phyloP scores from a whole-genome alignment of 228 moss, liverwort and hornwort genomes.

The Sphagnum magellanicum region DNA sequence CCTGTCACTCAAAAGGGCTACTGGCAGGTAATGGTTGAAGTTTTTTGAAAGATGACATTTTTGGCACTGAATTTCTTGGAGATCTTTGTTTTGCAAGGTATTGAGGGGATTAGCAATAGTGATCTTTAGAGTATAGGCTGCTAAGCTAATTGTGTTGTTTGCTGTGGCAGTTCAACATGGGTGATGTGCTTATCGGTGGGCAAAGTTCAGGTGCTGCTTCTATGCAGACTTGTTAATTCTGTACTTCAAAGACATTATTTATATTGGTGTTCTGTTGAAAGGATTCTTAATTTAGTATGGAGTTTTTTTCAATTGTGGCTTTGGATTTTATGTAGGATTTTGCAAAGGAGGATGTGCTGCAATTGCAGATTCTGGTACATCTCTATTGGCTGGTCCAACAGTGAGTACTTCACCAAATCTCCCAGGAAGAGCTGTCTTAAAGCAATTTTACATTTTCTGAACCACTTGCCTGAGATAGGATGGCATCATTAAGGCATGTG shows the following conservation, averaged over 20 bases:
- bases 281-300: too few species aligned
- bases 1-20: conserved; percentile 89
- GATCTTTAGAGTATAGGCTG: neutral
- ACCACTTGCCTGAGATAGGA: too few species aligned
- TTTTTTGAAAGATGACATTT: too few species aligned
- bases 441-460: too few species aligned
- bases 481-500: too few species aligned
- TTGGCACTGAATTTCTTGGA: too few species aligned
- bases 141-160: neutral
- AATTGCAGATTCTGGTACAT: conserved; percentile 95
- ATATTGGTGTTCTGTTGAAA: too few species aligned
- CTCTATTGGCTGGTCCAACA: conserved; percentile 89
- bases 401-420: conserved; percentile 22
- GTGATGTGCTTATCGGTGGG: conserved; percentile 81
- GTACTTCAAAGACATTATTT: too few species aligned
- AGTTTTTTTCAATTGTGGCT: neutral
- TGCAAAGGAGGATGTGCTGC: conserved; percentile 82
- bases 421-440: too few species aligned
- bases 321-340: conserved; percentile 36
- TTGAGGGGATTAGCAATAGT: too few species aligned
- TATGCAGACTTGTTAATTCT: neutral
- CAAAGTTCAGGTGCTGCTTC: conserved; percentile 51
- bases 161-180: conserved; percentile 70
- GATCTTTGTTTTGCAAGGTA: too few species aligned
- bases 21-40: conserved; percentile 54